Percentiles rank a stretch among this genome's conserved stretches.
Conservation (phyloP, 441 rosid genomes). For the Macaranga tanarius region DNA sequence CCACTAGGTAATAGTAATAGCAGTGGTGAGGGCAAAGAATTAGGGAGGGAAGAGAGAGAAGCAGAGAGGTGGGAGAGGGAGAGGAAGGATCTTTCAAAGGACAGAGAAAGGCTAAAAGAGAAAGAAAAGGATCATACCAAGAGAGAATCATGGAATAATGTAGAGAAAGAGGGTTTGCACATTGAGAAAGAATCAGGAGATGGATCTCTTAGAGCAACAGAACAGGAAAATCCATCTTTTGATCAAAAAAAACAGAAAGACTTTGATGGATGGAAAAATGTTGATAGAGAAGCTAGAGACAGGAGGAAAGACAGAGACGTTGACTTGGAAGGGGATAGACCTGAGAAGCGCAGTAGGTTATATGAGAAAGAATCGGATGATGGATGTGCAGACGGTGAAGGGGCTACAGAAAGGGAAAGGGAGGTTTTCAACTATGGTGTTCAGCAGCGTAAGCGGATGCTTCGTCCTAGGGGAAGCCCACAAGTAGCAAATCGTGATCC, state of each 20-base stretch:
- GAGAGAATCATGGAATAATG: slow-evolving; percentile 63
- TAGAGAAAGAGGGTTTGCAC: slow-evolving; percentile 59
- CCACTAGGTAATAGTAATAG: slow-evolving; percentile 57
- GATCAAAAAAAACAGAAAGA: slow-evolving; percentile 80
- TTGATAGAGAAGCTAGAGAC: slow-evolving; percentile 73
- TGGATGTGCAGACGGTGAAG: slow-evolving; percentile 81
- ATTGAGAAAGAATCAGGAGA: slow-evolving; percentile 73
- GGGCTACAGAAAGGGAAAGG: slow-evolving; percentile 68
- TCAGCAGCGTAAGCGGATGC: slow-evolving; percentile 96
- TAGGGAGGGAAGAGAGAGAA: slow-evolving; percentile 76
- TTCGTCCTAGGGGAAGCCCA: slow-evolving; percentile 90
- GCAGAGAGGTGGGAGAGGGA: slow-evolving; percentile 88
- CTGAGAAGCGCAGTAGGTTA: slow-evolving; percentile 70
- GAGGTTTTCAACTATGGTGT: slow-evolving; percentile 72
- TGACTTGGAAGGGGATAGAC: slow-evolving; percentile 72
- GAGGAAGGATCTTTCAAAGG: slow-evolving; percentile 70
- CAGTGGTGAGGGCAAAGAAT: slow-evolving; percentile 62
- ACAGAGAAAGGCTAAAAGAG: slow-evolving; percentile 79
- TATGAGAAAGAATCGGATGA: slow-evolving; percentile 84
- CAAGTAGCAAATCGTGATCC: slow-evolving; percentile 72
- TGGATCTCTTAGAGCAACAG: slow-evolving; percentile 54
- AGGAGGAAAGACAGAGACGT: slow-evolving; percentile 83
- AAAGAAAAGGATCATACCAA: slow-evolving; percentile 75
- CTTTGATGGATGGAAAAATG: slow-evolving; percentile 61
- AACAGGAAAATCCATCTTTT: slow-evolving; percentile 50